Evolutionary conservation across 208 protist genomes (phyloP), one percentile per base, ranked within the genome.

Genomic region (Porcisia deanei): DNA sequence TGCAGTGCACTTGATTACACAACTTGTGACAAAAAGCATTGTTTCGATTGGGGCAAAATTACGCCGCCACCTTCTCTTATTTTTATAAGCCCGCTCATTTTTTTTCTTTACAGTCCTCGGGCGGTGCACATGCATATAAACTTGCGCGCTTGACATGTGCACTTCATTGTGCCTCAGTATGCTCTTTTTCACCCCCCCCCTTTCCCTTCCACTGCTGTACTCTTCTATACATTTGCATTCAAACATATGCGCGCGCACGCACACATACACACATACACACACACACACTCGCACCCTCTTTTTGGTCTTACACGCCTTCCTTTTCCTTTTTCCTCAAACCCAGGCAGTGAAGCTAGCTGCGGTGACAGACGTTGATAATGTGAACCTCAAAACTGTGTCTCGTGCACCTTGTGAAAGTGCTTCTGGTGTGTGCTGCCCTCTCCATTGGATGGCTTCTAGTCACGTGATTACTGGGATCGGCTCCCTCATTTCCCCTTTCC

Each of bases 381-480:
- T 9, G 34, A 22, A 22, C 25, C 34, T 37, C 30, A 34, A 25
- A 2, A 64, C 4, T 14, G 34, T 39, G 34, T 1, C 12, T 12
- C 5, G 0, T 3, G 16, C 34, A 64, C 25, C 34, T 14, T 64
- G 34, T 41, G 37, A 0, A 61, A 12, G n/a, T 25, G 39, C 22
- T 16, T 74, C 39, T 77, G 30, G 61, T n/a, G 58, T 43, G n/a
- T 58, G 20, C n/a, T 37, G 53, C 43, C 63, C 45, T 45, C 25
- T 71, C 45, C 66, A 16, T 69, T 73, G 39, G 61, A 66, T 66
- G 61, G 61, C 61, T 66, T 66, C 61, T 66, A 47, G 61, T 66
- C 34, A 66, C 39, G 10, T 25, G 61, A 6, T 12, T 45, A 22
- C 18, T 47, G 8, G 61, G 16, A 5, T 25, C 45, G 39, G 61